Evolutionary conservation across 78 protist genomes (phyloP), one percentile per base, ranked within the genome.

Genomic region (Speleostelium caveatum): DNA sequence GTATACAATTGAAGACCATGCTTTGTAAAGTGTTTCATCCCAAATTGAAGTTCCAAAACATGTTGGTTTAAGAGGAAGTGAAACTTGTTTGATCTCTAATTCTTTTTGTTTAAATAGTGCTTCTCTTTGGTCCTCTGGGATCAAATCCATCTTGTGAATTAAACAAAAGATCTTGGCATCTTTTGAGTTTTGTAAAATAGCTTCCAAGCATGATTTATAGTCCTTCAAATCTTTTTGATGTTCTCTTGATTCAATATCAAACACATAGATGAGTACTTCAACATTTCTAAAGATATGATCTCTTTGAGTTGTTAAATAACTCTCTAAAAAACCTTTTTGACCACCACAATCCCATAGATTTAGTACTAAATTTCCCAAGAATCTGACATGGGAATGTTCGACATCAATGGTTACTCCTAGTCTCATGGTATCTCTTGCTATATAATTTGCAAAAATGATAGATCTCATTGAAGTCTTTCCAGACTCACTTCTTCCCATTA

Each of bases 261-360:
- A 97, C 28, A 98, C 98, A 86, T 97, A 98, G 39, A 98, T 97
- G 59, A 98, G 71, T 2, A 98, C 99, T 58, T 86, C 98, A 3
- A 98, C 99, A 78, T 98, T 97, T n/a, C 96, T 75, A 96, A 98
- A 98, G 75, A 98, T 98, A 83, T 97, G 98, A 68, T 98, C 98
- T 32, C 97, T 62, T 89, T 98, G 99, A 30, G 96, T 90, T 33
- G 96, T 88, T 32, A 98, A 94, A 92, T 98, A 98, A 41, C 94
- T 95, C 79, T 98, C 98, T 95, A 98, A 95, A 85, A 96, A 98
- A n/a, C 96, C 93, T 61, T 96, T 98, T 63, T 97, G 99, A 5
- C 96, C 99, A 16, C 99, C 99, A 66, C 99, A 98, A 75, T 98
- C 99, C 99, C 99, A 98, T 22, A 98, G 96, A 78, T 97, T 98